Percentiles rank a stretch among this genome's conserved stretches.
These are phyloP conservation scores for Wallacemonas sp. DNA, from an alignment of 208 protist genomes.

Conservation along the genomic window DNA sequence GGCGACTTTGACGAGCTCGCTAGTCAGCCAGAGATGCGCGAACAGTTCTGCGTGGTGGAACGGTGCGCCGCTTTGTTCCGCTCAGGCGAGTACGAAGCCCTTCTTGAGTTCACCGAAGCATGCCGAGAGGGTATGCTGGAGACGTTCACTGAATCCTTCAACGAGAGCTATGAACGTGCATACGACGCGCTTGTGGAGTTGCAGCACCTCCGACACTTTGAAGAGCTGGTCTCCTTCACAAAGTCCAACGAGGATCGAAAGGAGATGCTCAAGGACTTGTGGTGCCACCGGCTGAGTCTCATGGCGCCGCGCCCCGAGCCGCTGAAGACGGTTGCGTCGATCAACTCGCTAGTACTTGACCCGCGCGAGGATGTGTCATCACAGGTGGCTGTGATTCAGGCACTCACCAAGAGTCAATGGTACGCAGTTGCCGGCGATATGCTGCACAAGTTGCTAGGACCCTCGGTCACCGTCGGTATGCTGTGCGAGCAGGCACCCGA, in stretches of 20 bases:
- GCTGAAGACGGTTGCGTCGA: conserved; percentile 94
- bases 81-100: conserved; percentile 40
- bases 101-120: conserved; percentile 58
- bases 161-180: conserved; percentile 81
- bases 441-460: conserved; percentile 51
- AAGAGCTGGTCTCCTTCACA: conserved; percentile 97
- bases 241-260: conserved; percentile 54
- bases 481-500: conserved; percentile 72
- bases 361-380: conserved; percentile 92
- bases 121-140: conserved; percentile 67
- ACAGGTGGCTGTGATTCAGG: conserved; percentile 95
- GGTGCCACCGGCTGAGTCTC: conserved; percentile 84
- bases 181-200: conserved; percentile 96
- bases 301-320: conserved; percentile 90
- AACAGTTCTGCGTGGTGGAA: conserved; percentile 67
- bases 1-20: conserved; percentile 72
- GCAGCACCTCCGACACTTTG: conserved; percentile 98
- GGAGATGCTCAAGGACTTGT: conserved; percentile 74
- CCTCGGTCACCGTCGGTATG: conserved; percentile 25
- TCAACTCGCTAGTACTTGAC: conserved; percentile 94
- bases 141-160: conserved; percentile 78
- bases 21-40: conserved; percentile 31
- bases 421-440: conserved; percentile 66
- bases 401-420: conserved; percentile 87
- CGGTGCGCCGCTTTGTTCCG: conserved; percentile 78